phyloP scores from a whole-genome alignment of 768 basidiomycete species.

The Pisolithus albus region DNA sequence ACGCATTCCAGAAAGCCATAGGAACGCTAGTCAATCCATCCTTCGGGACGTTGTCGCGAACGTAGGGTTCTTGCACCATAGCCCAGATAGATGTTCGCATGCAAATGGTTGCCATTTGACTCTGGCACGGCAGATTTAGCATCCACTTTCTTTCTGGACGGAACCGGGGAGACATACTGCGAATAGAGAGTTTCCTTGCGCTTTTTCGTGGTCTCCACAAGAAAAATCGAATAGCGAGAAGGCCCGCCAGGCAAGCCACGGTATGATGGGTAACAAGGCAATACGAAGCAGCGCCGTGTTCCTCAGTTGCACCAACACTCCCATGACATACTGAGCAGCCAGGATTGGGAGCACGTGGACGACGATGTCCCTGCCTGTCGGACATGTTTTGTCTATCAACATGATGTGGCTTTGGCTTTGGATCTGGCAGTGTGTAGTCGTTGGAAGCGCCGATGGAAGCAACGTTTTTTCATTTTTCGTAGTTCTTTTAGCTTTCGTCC shows the following conservation, averaged over 20 bases:
- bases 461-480: too few species aligned
- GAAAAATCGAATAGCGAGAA: constrained; percentile 19
- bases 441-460: too few species aligned
- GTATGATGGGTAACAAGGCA: constrained; percentile 41
- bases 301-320: constrained; percentile 44
- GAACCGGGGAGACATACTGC: constrained; percentile 10
- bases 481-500: too few species aligned
- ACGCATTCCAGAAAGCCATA: constrained; percentile 18
- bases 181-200: constrained; percentile 11
- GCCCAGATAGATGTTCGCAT: constrained; percentile 18
- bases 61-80: constrained; percentile 11
- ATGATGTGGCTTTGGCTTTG: neutral
- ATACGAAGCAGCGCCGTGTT: constrained; percentile 36
- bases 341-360: constrained; percentile 38
- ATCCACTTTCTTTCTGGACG: neutral
- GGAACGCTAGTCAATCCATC: constrained; percentile 1
- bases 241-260: constrained; percentile 40
- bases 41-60: constrained; percentile 3
- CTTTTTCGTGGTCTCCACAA: constrained; percentile 9
- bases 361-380: constrained; percentile 20
- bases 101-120: constrained; percentile 10
- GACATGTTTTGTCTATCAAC: neutral
- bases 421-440: too few species aligned
- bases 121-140: neutral
- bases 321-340: constrained; percentile 43